Evolutionary conservation across 83 land plant genomes (phyloP).

Genomic region (Diphasiastrum complanatum): DNA sequence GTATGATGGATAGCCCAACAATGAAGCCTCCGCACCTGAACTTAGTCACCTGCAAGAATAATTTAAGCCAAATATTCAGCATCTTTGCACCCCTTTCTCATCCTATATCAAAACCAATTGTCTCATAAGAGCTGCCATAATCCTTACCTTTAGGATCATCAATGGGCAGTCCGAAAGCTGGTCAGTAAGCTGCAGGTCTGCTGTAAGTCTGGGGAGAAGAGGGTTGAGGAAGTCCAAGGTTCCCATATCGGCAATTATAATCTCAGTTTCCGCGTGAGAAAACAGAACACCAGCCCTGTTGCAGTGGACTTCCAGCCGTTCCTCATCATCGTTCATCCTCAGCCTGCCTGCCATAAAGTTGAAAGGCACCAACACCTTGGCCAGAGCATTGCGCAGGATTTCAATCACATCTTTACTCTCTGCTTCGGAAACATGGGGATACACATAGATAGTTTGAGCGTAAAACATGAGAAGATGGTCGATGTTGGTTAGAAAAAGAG

Average conservation of each 20-base stretch:
- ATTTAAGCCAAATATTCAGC: neutral
- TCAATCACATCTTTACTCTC: neutral
- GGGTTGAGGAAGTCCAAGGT: neutral
- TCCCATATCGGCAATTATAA: neutral
- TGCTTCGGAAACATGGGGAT: neutral
- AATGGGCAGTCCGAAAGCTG: neutral
- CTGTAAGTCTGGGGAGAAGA: neutral
- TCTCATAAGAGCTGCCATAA: no score
- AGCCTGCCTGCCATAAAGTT: neutral
- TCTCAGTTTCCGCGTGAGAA: neutral
- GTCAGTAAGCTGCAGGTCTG: neutral
- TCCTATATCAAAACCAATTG: neutral
- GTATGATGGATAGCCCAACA: neutral
- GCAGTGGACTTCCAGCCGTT: neutral
- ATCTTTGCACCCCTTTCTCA: neutral
- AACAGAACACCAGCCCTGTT: neutral
- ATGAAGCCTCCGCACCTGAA: neutral
- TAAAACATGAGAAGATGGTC: neutral
- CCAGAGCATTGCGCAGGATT: neutral
- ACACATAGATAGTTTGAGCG: neutral
- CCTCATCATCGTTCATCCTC: neutral
- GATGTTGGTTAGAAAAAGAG: neutral
- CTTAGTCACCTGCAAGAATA: neutral
- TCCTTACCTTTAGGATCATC: neutral
- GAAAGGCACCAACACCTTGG: neutral